These are phyloP conservation scores for Botryotinia globosa DNA, from an alignment of 2,329 filamentous ascomycete genomes.

Conservation along the genomic window DNA sequence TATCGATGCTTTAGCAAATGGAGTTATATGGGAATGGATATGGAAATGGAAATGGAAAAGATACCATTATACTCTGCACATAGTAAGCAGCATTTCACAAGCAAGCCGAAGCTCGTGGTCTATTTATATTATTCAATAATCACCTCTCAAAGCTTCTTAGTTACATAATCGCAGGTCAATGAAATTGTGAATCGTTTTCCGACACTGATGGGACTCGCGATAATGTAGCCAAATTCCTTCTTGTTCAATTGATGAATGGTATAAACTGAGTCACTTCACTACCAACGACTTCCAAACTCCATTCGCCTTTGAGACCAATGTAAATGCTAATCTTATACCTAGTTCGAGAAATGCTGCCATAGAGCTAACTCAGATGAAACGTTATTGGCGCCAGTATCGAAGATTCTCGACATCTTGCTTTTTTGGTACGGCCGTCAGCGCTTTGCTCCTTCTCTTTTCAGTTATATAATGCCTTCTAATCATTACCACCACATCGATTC, in stretches of 20 bases:
- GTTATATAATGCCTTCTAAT: not conserved
- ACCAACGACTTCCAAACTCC: not conserved
- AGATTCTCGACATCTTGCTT: not conserved
- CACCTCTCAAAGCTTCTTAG: not conserved
- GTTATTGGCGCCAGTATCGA: not conserved
- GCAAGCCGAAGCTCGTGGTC: not conserved
- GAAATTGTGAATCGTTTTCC: not conserved
- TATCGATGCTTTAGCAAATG: slow-evolving; percentile 12
- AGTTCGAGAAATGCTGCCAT: not conserved
- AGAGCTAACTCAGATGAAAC: not conserved
- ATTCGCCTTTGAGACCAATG: not conserved
- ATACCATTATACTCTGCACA: slow-evolving; percentile 12
- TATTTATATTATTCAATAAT: slow-evolving; percentile 12
- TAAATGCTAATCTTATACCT: not conserved
- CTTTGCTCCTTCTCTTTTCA: slow-evolving; percentile 5
- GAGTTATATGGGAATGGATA: not conserved
- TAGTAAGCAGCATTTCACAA: slow-evolving; percentile 2
- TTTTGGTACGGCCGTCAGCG: not conserved
- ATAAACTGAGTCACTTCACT: not conserved
- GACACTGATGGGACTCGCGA: not conserved
- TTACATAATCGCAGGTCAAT: not conserved
- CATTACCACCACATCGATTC: not conserved
- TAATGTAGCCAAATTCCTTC: not conserved
- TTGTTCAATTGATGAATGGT: not conserved
- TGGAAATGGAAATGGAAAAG: slow-evolving; percentile 10